phyloP scores from a whole-genome alignment of 169 alveolate genomes.

The Cryptosporidium ubiquitum region DNA sequence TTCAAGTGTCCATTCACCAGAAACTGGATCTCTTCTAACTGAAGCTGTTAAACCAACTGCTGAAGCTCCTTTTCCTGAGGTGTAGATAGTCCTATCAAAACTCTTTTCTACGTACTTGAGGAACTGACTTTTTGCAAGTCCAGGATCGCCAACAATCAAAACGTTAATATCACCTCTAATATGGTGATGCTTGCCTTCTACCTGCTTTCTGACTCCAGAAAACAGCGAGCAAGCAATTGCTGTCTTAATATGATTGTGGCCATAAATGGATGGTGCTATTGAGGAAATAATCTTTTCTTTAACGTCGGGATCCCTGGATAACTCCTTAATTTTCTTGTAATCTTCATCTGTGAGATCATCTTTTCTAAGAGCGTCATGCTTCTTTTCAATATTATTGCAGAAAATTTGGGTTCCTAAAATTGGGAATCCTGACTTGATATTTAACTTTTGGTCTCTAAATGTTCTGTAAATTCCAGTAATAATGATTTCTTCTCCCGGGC shows the following conservation, averaged over 20 bases:
- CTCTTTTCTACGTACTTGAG: slow-evolving; percentile 97
- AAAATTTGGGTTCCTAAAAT: slow-evolving; percentile 93
- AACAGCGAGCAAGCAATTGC: slow-evolving; percentile 93
- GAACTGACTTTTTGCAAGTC: slow-evolving; percentile 99
- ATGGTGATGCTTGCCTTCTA: slow-evolving; percentile 92
- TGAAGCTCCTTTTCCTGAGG: slow-evolving; percentile 99
- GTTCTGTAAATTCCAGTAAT: slow-evolving; percentile 95
- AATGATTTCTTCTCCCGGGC: slow-evolving; percentile 99
- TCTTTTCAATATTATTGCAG: slow-evolving; percentile 93
- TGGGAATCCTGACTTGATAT: slow-evolving; percentile 97
- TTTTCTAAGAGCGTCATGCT: slow-evolving; percentile 86
- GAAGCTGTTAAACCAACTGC: slow-evolving; percentile 99
- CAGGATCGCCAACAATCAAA: slow-evolving; percentile 95
- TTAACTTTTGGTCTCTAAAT: slow-evolving; percentile 92
- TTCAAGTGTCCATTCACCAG: slow-evolving; percentile 98
- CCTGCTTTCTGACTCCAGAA: slow-evolving; percentile 93
- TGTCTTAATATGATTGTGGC: slow-evolving; percentile 92
- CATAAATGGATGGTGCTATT: slow-evolving; percentile 98
- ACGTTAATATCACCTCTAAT: slow-evolving; percentile 98
- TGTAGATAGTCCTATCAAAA: slow-evolving; percentile 91
- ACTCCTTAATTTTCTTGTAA: slow-evolving; percentile 87
- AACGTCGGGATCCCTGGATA: slow-evolving; percentile 93
- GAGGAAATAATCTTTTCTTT: slow-evolving; percentile 93
- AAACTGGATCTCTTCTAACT: slow-evolving; percentile 94
- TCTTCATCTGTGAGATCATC: slow-evolving; percentile 95